These are phyloP conservation scores for Thermoascus crustaceus DNA, from an alignment of 2,329 filamentous ascomycete genomes.

Conservation along the genomic window DNA sequence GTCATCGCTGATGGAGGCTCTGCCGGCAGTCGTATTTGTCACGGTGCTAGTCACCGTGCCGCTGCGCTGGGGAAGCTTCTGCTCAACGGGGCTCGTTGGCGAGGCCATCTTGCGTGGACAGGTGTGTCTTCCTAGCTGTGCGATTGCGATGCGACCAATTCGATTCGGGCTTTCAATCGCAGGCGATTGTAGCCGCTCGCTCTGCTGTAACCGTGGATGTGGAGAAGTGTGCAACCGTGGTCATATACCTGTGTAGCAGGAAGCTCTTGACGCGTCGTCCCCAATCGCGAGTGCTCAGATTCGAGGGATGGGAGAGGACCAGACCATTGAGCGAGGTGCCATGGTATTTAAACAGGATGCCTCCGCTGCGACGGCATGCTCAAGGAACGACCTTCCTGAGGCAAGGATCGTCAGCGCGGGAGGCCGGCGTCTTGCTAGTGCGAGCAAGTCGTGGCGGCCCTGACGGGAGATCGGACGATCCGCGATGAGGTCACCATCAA, in stretches of 20 bases:
- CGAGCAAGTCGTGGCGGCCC: no score
- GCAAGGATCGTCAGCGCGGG: neutral
- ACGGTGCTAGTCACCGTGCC: neutral
- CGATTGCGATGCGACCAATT: neutral
- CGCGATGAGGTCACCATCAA: slow-evolving; percentile 3
- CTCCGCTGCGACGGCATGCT: neutral
- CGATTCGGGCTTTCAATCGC: no score
- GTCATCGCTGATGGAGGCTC: neutral
- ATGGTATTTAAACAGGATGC: no score
- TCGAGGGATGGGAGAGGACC: no score
- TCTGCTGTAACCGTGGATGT: no score
- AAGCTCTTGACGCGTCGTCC: no score
- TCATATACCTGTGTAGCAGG: no score
- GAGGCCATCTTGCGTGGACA: neutral
- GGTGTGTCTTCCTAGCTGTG: neutral
- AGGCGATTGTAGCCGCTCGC: neutral
- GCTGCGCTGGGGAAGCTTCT: neutral
- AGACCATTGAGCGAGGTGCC: no score
- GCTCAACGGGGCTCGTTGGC: neutral
- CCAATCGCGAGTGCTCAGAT: no score
- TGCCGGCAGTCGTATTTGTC: neutral
- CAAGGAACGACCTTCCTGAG: neutral
- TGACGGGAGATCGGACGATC: neutral
- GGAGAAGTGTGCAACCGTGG: no score
- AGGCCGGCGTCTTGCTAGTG: no score